phyloP scores from a whole-genome alignment of 371 early-diverging fungal species.

The Funneliformis caledonium region DNA sequence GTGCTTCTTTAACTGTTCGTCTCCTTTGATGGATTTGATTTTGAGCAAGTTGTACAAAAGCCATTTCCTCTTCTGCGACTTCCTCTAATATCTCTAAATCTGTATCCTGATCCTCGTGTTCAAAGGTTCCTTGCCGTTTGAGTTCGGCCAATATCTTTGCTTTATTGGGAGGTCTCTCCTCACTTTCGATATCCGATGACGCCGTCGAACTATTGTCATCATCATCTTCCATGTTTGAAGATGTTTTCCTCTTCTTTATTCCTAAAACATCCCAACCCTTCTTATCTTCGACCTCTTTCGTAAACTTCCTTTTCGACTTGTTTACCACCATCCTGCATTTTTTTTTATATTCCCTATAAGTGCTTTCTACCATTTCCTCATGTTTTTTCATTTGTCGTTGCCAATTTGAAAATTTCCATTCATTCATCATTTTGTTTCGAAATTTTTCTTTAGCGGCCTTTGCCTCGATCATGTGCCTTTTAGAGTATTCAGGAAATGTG shows the following conservation, averaged over 20 bases:
- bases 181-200: background rate
- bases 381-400: slow-evolving; percentile 6
- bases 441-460: slow-evolving; percentile 1
- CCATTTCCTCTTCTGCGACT: slow-evolving; percentile 9
- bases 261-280: background rate
- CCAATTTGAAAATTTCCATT: slow-evolving; percentile 10
- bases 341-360: background rate
- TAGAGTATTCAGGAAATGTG: background rate
- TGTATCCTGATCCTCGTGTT: background rate
- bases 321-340: background rate
- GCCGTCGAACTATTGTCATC: background rate
- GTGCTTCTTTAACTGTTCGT: background rate
- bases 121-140: background rate
- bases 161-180: background rate
- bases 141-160: background rate
- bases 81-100: background rate
- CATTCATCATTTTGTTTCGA: slow-evolving; percentile 14
- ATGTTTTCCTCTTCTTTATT: background rate
- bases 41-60: background rate
- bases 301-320: slow-evolving; percentile 9
- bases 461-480: background rate
- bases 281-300: background rate
- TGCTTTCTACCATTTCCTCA: background rate
- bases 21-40: background rate
- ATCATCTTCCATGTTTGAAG: background rate